A percentile compares a stretch with the other conserved stretches of the same genome.
phyloP scores from a whole-genome alignment of 2,329 filamentous ascomycete species.

The Ophiocordyceps unilateralis region DNA sequence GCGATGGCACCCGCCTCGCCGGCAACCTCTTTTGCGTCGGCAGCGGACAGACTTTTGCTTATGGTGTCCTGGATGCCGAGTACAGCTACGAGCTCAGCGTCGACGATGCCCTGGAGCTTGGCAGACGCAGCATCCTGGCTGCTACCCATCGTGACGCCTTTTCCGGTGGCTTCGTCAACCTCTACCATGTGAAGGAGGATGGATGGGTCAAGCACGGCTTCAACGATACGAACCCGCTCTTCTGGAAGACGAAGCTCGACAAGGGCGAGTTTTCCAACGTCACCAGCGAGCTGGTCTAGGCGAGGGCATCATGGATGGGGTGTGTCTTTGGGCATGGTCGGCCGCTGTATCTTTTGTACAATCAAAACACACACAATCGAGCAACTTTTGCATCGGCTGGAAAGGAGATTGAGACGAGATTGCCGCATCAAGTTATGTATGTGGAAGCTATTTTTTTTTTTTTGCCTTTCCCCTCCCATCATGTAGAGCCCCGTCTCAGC shows the following conservation, averaged over 20 bases:
- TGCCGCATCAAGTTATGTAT: too few relatives aligned
- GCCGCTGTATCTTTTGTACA: conserved; percentile 3
- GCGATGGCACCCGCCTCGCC: conserved; percentile 74
- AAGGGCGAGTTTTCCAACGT: conserved; percentile 98
- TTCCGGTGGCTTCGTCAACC: conserved; percentile 95
- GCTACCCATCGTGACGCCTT: conserved; percentile 97
- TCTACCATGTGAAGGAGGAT: conserved; percentile 98
- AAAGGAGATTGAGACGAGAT: too few relatives aligned
- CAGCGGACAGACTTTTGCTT: conserved; percentile 95
- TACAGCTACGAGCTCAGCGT: conserved; percentile 79
- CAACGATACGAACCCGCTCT: conserved; percentile 94
- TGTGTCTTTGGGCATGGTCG: not conserved
- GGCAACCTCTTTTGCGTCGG: conserved; percentile 98
- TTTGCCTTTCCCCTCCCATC: not conserved
- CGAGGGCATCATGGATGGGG: not conserved
- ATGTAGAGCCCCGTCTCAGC: conserved; percentile 5
- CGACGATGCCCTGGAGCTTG: conserved; percentile 81
- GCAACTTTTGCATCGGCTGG: too few relatives aligned
- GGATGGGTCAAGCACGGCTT: conserved; percentile 99
- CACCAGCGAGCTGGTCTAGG: conserved; percentile 48
- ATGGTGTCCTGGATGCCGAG: conserved; percentile 91
- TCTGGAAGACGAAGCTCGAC: conserved; percentile 98
- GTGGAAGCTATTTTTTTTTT: not conserved
- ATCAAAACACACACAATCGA: not conserved
- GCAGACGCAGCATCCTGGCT: conserved; percentile 80